Evolutionary conservation across 768 basidiomycete genomes (phyloP), one percentile per base, ranked within the genome.

Genomic region (Psilocybe cubensis): DNA sequence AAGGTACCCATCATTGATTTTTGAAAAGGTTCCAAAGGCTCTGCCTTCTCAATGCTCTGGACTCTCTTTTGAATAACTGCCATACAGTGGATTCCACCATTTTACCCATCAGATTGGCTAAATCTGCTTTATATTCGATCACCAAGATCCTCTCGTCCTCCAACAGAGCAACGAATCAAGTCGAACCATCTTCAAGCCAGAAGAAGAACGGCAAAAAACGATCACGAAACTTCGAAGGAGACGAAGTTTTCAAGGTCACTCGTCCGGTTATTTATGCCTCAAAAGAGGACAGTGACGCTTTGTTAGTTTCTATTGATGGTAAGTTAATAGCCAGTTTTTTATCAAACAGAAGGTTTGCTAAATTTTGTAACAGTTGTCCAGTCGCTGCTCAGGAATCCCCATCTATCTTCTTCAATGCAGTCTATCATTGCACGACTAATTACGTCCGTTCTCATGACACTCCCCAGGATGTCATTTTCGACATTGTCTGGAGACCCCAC

Each of bases 211-310:
- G 83, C 53, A 92, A 85, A 69, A 94, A 91, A 68, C 78, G 87
- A 44, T 78, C 81, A 18, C 81, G 85, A 20, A 86, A 79, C 11
- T 92, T 86, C 61, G 89, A 93, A 70, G 89, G 84, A 9, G 91
- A 91, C 52, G 90, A 89, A 64, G 73, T 88, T 4, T 85, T 94
- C 70, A 83, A 80, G 51, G 64, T 72, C 7, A 68, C 78, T 2
- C 74, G 76, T 43, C 69, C 78, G 43, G 74, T 81, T 7, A 62
- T 85, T 18, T 89, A 82, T 64, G 70, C 78, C 1, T 80, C 79
- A 0, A 49, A 54, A 2, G 77, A 78, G 25, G 87, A 89, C 14
- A 83, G 80, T 20, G 72, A 83, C 24, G 72, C 77, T 21, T 60
- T 90, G 21, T 69, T 91, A 10, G 60, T 68, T 11, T 79, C 88